Evolutionary conservation across 441 rosid genomes (phyloP).

Genomic region (Adansonia grandidieri): DNA sequence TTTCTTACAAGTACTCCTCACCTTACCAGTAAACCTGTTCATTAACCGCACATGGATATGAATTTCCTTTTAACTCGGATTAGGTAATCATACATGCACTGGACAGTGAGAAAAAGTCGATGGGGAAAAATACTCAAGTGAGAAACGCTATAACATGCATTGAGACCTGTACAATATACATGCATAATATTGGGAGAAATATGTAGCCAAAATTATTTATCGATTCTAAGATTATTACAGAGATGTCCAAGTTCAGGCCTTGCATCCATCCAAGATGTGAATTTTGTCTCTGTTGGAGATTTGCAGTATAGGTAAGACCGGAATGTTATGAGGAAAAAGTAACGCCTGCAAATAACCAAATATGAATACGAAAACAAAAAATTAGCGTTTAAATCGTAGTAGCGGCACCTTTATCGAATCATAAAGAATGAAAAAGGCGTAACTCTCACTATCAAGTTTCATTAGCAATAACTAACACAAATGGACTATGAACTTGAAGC

Average conservation of each 20-base stretch:
- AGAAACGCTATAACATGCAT: slow-evolving; percentile 26
- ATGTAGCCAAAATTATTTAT: slow-evolving; percentile 46
- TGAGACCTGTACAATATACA: slow-evolving; percentile 42
- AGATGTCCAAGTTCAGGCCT: slow-evolving; percentile 97
- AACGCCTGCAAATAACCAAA: slow-evolving; percentile 63
- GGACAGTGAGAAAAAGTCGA: background rate
- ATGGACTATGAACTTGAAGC: background rate
- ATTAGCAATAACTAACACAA: background rate
- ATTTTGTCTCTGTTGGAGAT: slow-evolving; percentile 57
- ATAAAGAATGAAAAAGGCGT: background rate
- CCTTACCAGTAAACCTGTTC: too few relatives aligned
- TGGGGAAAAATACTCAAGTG: background rate
- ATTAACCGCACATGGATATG: too few relatives aligned
- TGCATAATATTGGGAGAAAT: slow-evolving; percentile 1
- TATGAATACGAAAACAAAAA: background rate
- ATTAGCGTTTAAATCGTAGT: background rate
- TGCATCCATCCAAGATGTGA: slow-evolving; percentile 84
- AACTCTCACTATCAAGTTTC: background rate
- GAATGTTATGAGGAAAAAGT: slow-evolving; percentile 87
- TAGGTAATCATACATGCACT: background rate
- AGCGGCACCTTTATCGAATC: background rate
- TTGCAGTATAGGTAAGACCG: slow-evolving; percentile 86
- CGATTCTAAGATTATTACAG: slow-evolving; percentile 86
- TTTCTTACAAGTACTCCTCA: too few relatives aligned
- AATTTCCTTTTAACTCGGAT: too few relatives aligned